A percentile compares a stretch with the other conserved stretches of the same genome.
These are phyloP conservation scores for Teunomyces tritomae DNA, from an alignment of 805 yeast genomes.

Conservation along the genomic window DNA sequence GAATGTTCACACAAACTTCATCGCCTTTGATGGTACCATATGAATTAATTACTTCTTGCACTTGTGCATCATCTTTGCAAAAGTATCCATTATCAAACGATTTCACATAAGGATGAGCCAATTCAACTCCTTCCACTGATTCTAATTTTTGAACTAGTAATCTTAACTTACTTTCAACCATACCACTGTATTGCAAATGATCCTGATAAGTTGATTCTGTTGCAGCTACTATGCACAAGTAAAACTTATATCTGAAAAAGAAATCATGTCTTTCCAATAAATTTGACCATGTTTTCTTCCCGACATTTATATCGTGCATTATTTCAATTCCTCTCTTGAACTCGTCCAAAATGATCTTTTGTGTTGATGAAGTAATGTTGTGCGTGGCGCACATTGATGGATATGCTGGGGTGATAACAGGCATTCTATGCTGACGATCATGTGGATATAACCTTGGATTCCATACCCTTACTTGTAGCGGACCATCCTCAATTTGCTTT, in stretches of 20 bases:
- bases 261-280: constrained; percentile 78
- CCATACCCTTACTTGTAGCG: constrained; percentile 94
- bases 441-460: constrained; percentile 87
- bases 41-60: constrained; percentile 54
- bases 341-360: constrained; percentile 76
- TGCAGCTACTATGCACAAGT: constrained; percentile 75
- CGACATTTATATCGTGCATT: constrained; percentile 63
- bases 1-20: constrained; percentile 24
- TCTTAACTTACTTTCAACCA: constrained; percentile 86
- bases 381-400: constrained; percentile 99
- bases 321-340: constrained; percentile 71
- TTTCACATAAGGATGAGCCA: constrained; percentile 90
- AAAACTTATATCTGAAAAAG: constrained; percentile 81
- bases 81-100: constrained; percentile 57
- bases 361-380: constrained; percentile 87
- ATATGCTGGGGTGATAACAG: constrained; percentile 96
- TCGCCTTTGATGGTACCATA: constrained; percentile 64
- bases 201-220: constrained; percentile 75
- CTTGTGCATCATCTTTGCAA: constrained; percentile 36
- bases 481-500: constrained; percentile 95
- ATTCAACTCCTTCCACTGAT: constrained; percentile 62
- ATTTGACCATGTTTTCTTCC: constrained; percentile 69
- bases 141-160: constrained; percentile 82
- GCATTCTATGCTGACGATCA: constrained; percentile 92
- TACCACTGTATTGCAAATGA: constrained; percentile 87